phyloP scores from a whole-genome alignment of 805 yeast genomes.

The Torulaspora maleeae region DNA sequence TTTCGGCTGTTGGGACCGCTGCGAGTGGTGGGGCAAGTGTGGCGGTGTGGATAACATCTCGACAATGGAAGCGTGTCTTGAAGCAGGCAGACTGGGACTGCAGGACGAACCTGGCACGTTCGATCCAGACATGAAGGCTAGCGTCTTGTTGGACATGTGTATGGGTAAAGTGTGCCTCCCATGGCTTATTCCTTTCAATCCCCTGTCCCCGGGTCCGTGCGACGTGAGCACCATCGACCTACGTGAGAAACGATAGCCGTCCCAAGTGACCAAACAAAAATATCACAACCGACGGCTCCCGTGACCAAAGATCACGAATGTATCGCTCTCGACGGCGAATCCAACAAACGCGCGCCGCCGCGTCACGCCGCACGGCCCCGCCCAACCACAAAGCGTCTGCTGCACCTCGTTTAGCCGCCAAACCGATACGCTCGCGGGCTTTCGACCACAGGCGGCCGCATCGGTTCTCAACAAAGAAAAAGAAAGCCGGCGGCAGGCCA shows the following conservation, averaged over 20 bases:
- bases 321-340: neutral
- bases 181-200: neutral
- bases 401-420: slow-evolving; percentile 7
- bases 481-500: slow-evolving; percentile 4
- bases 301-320: no score
- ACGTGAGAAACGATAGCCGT: neutral
- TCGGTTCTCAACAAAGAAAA: slow-evolving; percentile 12
- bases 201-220: neutral
- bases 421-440: neutral
- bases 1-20: slow-evolving; percentile 9
- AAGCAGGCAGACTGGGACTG: slow-evolving; percentile 12
- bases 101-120: slow-evolving; percentile 1
- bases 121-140: slow-evolving; percentile 1
- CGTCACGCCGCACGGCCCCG: neutral
- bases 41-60: slow-evolving; percentile 76
- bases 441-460: neutral
- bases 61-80: slow-evolving; percentile 64
- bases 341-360: slow-evolving; percentile 1
- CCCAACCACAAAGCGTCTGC: neutral
- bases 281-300: no score
- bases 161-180: neutral
- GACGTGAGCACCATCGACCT: no score
- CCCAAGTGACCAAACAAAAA: neutral
- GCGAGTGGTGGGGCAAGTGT: slow-evolving; percentile 42
- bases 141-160: neutral